Base-by-base conservation (phyloP, 164 flowering plant species). In the Magnolia officinalis region DNA sequence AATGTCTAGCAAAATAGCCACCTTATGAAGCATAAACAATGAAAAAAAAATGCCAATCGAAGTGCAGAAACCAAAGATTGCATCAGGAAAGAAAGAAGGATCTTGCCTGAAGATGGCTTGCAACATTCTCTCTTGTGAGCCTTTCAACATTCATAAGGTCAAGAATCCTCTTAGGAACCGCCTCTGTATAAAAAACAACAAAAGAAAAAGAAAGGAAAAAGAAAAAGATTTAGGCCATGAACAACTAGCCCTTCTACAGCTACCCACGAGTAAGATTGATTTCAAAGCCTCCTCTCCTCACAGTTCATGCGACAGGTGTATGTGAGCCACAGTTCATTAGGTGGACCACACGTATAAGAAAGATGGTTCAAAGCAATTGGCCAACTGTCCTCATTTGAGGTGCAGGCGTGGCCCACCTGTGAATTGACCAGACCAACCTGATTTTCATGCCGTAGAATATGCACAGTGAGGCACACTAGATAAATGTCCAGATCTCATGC, bases 51-150 rank as follows among this genome's bases (percentile, higher is more conserved):
- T 8, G 13, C 61, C 61, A 55, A 10, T 76, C 61, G 2, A 23
- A 63, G 18, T 11, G 8, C 26, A 50, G 13, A 77, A 50, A 7
- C 18, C 61, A 55, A 55, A 7, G 16, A 50, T 13, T 14, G 26
- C 49, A 8, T 24, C 3, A 50, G 4, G 67, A 67, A 18, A 19
- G 13, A 49, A 50, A 18, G 26, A n/a, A 55, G 14, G 59, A 66
- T 67, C 31, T 31, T 81, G 72, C 98, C 95, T 95, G 98, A 72
- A 95, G 87, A 83, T 95, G 98, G 87, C 98, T 95, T 18, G 98
- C 98, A 58, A 95, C 98, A 81, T 95, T 93, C 81, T 95, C 98
- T 80, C 98, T 84, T 63, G 97, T 90, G 67, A 95, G 93, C 71
- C 91, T 89, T 50, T 92, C 96, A 70, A 90, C 97, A 82, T 93